These are phyloP conservation scores for Trypanosoma platydactyli DNA, from an alignment of 208 protist species.

Conservation along the genomic window DNA sequence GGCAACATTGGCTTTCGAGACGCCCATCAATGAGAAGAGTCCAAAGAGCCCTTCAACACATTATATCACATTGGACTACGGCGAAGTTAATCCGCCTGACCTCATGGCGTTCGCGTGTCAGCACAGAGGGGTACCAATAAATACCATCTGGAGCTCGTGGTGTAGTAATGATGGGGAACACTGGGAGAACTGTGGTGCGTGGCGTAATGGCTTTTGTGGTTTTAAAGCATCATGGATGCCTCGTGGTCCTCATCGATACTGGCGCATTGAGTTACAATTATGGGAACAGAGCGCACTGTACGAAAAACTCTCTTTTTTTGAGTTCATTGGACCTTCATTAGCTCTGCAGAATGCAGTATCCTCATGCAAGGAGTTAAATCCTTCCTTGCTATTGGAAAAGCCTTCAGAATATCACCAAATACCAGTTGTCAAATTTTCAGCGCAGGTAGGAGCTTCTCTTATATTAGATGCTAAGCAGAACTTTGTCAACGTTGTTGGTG, in stretches of 20 bases:
- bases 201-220: conserved; percentile 18
- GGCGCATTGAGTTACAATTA: conserved; percentile 36
- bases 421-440: conserved; percentile 23
- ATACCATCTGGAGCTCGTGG: conserved; percentile 24
- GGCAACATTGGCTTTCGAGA: conserved; percentile 33
- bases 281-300: conserved; percentile 21
- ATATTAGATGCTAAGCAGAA: conserved; percentile 31
- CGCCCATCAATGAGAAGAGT: not conserved
- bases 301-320: conserved; percentile 31
- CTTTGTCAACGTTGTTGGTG: conserved; percentile 30
- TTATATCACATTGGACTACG: conserved; percentile 30
- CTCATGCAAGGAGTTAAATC: conserved; percentile 6
- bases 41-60: conserved; percentile 1
- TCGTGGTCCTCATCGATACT: conserved; percentile 31
- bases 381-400: conserved; percentile 22
- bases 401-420: conserved; percentile 1
- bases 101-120: conserved; percentile 30
- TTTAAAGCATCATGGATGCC: conserved; percentile 35
- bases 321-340: conserved; percentile 39
- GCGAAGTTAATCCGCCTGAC: conserved; percentile 16
- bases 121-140: not conserved
- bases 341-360: conserved; percentile 12
- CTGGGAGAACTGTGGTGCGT: conserved; percentile 29
- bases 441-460: conserved; percentile 21
- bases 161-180: conserved; percentile 28